These are phyloP conservation scores for Astrothelium macrocarpum DNA, from an alignment of 495 filamentous ascomycete species.

Conservation along the genomic window DNA sequence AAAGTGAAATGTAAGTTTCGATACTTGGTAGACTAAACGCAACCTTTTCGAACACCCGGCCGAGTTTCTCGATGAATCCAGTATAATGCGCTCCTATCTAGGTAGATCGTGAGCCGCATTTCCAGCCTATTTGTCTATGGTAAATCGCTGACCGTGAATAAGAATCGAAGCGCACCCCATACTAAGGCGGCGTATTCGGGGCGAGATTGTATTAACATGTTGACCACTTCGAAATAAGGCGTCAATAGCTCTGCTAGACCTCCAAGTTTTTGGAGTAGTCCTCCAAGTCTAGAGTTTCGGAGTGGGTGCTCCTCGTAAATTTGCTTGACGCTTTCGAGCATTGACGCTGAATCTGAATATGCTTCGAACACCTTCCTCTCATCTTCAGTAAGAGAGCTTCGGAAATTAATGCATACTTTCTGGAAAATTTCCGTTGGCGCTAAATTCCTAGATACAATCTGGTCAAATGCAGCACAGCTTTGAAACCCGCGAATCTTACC, in stretches of 20 bases:
- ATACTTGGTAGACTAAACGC: neutral
- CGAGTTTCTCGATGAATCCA: conserved; percentile 3
- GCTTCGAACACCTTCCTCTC: conserved; percentile 1
- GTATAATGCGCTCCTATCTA: conserved; percentile 3
- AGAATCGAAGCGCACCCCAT: conserved; percentile 3
- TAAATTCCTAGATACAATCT: neutral
- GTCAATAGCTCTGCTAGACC: neutral
- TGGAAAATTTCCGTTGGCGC: neutral
- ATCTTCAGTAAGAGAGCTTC: conserved; percentile 2
- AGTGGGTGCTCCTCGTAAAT: neutral
- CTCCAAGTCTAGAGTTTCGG: neutral
- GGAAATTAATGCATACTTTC: neutral
- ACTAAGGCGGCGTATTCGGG: conserved; percentile 3
- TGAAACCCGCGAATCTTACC: neutral
- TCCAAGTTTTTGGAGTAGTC: conserved; percentile 1
- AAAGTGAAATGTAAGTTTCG: conserved; percentile 5
- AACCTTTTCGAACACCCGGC: neutral
- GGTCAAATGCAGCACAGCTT: neutral
- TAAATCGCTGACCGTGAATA: neutral
- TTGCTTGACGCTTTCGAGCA: conserved; percentile 4
- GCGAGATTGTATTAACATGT: neutral
- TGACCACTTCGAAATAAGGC: conserved; percentile 2
- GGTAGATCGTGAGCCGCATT: neutral
- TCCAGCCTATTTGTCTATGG: neutral
- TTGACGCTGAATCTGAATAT: conserved; percentile 2